phyloP scores from a whole-genome alignment of 106 monocot genomes.

The Dendrobium chrysotoxum region DNA sequence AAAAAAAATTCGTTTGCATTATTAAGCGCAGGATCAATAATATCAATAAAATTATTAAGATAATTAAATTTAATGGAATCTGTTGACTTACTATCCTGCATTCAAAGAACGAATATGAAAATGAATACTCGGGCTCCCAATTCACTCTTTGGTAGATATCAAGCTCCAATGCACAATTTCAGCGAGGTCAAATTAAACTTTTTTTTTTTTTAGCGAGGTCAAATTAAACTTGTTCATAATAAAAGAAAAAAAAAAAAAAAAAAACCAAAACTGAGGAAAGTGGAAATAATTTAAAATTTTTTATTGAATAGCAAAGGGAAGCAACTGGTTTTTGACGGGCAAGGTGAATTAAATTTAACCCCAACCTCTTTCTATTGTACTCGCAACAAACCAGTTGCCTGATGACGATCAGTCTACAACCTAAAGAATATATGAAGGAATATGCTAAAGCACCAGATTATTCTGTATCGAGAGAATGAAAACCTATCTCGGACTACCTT shows the following conservation, averaged over 20 bases:
- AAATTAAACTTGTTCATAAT: not conserved
- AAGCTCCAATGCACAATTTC: not conserved
- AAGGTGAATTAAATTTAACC: not conserved
- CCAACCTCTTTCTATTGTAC: not conserved
- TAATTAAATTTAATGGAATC: no score
- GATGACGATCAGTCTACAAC: not conserved
- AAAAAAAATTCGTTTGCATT: no score
- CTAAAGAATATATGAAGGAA: not conserved
- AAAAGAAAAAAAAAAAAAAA: not conserved
- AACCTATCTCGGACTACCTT: constrained; percentile 37
- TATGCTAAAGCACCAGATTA: not conserved
- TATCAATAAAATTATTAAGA: no score
- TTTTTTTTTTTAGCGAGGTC: not conserved
- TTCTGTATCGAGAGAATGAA: not conserved
- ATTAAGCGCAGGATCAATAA: no score
- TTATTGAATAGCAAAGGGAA: no score
- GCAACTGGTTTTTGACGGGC: no score
- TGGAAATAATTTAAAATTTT: not conserved
- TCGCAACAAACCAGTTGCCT: not conserved
- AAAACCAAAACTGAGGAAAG: not conserved
- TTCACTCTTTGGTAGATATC: not conserved
- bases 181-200: not conserved
- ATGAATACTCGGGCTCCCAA: not conserved
- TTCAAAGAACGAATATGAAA: no score
- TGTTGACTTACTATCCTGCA: no score